phyloP scores from a whole-genome alignment of 352 stramenopile genomes.

The Pythium biforme region DNA sequence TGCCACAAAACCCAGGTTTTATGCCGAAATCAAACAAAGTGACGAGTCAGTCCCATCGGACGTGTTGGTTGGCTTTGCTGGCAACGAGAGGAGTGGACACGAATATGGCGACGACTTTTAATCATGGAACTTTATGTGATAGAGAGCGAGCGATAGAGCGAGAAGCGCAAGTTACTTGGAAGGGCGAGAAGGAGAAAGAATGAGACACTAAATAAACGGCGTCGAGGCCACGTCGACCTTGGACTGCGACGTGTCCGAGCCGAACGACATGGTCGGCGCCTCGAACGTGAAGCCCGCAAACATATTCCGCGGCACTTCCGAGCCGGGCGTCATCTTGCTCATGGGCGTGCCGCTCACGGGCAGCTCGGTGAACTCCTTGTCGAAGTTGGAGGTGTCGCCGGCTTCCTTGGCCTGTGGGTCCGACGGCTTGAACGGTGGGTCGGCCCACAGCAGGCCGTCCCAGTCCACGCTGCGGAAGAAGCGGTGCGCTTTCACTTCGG shows the following conservation, averaged over 20 bases:
- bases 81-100: neutral
- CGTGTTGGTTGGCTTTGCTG: too few species aligned
- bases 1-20: neutral
- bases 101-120: slow-evolving; percentile 12
- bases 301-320: slow-evolving; percentile 73
- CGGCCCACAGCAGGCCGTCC: slow-evolving; percentile 81
- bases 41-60: neutral
- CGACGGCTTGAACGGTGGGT: slow-evolving; percentile 86
- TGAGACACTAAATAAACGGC: slow-evolving; percentile 78
- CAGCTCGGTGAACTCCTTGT: slow-evolving; percentile 88
- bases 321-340: slow-evolving; percentile 63
- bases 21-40: too few species aligned
- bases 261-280: slow-evolving; percentile 76
- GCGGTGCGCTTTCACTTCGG: slow-evolving; percentile 83
- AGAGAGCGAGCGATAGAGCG: neutral
- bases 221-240: slow-evolving; percentile 83
- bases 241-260: slow-evolving; percentile 85
- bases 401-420: slow-evolving; percentile 83
- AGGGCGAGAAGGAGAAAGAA: neutral
- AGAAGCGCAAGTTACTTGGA: neutral
- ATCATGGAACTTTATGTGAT: slow-evolving; percentile 11
- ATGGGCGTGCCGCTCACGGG: slow-evolving; percentile 78
- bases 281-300: slow-evolving; percentile 89
- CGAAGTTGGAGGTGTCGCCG: slow-evolving; percentile 89
- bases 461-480: slow-evolving; percentile 88